Base-by-base conservation (phyloP, 2,329 filamentous ascomycete species). In the Basipetospora chlamydospora region DNA sequence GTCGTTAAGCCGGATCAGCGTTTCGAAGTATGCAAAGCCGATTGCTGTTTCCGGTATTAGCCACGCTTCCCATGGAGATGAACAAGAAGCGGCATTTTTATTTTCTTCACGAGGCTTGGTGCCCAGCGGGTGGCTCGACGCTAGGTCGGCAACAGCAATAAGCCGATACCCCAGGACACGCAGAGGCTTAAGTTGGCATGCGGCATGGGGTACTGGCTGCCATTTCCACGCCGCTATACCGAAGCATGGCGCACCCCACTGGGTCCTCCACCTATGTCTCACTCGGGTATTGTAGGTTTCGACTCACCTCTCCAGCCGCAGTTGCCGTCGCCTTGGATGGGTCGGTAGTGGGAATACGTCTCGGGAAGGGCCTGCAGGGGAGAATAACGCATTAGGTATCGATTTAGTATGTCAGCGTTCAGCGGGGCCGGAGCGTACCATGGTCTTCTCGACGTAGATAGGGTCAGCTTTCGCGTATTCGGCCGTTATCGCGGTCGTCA, bases 301-400 rank as follows among this genome's bases (percentile, higher is more conserved):
- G n/a, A 62, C 77, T 64, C 68, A 95, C 88, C 90, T 79, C 88
- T 75, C 88, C 90, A 96, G 50, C 88, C 90, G 59, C 90, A 96
- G 54, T 93, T 92, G 41, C 90, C 90, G 60, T 96, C 88, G 37
- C 90, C 88, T 57, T 81, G 78, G 54, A 94, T 76, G 9, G 79
- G 79, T 38, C 90, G 83, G 53, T 88, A 94, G 53, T 86, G 78
- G 15, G 84, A 82, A 56, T 93, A 94, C 39, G 80, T 84, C 48
- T 78, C 69, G 6, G 86, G 80, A 38, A 98, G 69, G 15, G 77
- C 70, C 86, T 93, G 28, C 7, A 2, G 9, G 16, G 16, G 28
- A 18, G 11, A 17, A 21, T 20, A 37, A 5, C 21, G 5, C 18
- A 33, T 33, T 33, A 20, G 21, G 3, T 16, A 6, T 11, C 9